Base-by-base conservation (phyloP, 176 grass and related monocot genomes). In the Bothriochloa decipiens region DNA sequence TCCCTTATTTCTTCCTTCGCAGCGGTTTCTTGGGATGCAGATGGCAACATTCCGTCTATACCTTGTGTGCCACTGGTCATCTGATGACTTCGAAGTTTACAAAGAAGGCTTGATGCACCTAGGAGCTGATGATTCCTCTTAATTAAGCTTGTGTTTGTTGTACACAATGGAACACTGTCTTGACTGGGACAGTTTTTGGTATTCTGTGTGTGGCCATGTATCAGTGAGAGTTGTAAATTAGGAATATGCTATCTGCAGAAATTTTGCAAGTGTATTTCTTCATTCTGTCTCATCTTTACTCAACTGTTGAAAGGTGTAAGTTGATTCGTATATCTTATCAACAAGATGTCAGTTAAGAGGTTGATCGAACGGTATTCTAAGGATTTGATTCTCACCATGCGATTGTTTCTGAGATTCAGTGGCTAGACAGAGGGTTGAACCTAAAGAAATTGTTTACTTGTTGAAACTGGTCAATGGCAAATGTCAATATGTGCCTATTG, bases 1-100 rank as follows among this genome's bases (percentile, higher is more conserved):
- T 36, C 33, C 12, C 20, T 7, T 82, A 58, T 81, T 46, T 74
- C 20, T 81, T 7, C 78, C 77, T 35, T 82, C 1, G 83, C 84
- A 96, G 91, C 76, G 93, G 4, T 57, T 96, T 66, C 91, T 99
- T 53, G 93, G 80, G 16, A 67, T 88, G 6, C 87, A 92, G 70
- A 96, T 99, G 96, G 89, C 96, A 6, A 92, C 93, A 49, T 96
- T 98, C 81, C 88, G 88, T 12, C 74, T 98, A 25, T 91, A 93
- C 70, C 89, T 95, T 69, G 72, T 98, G 11, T 95, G 91, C 70
- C 84, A 83, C 39, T 98, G 96, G 93, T 84, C 87, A 0, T 37
- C 84, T 1, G 91, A 98, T 64, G 86, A 95, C 84, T 94, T 95
- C 52, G 96, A 98, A 84, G 77, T 84, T 26, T 95, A 98, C 74